Evolutionary conservation across 805 yeast species (phyloP).

Genomic region (Yarrowia bubula): DNA sequence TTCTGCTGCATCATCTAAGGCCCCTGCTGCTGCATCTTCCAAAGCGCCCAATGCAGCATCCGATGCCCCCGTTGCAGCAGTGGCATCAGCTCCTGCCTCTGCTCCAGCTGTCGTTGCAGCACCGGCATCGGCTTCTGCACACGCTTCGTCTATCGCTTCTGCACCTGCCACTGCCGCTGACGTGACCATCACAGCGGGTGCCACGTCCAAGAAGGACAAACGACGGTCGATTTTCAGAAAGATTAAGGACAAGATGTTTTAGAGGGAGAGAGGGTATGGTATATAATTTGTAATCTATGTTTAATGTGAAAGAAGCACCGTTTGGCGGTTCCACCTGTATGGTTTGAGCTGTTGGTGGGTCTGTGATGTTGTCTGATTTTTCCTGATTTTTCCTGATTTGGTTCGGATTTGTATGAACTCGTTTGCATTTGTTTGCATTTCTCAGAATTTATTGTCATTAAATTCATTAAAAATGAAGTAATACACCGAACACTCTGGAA

Average conservation of each 20-base stretch:
- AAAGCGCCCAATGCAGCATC: not conserved
- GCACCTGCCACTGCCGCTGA: not conserved
- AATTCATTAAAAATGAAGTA: too few species aligned
- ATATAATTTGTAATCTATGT: not conserved
- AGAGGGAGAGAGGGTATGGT: not conserved
- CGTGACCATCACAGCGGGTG: slow-evolving; percentile 6
- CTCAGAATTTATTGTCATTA: too few species aligned
- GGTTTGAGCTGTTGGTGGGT: too few species aligned
- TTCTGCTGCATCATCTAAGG: not conserved
- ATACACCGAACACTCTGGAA: too few species aligned
- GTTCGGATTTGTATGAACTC: too few species aligned
- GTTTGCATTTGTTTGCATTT: too few species aligned
- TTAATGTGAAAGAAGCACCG: not conserved
- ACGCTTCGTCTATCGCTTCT: not conserved
- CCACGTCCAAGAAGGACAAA: not conserved
- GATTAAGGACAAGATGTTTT: slow-evolving; percentile 18
- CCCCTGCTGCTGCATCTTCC: not conserved
- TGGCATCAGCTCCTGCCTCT: not conserved
- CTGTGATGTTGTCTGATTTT: too few species aligned
- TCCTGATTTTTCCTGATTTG: too few species aligned
- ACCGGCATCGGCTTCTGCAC: not conserved
- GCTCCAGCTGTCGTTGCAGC: not conserved
- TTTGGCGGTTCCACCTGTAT: too few species aligned
- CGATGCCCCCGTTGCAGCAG: not conserved
- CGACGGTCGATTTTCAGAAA: slow-evolving; percentile 11